These are phyloP conservation scores for Fusarium sp. DNA, from an alignment of 2,329 filamentous ascomycete species.

Conservation along the genomic window DNA sequence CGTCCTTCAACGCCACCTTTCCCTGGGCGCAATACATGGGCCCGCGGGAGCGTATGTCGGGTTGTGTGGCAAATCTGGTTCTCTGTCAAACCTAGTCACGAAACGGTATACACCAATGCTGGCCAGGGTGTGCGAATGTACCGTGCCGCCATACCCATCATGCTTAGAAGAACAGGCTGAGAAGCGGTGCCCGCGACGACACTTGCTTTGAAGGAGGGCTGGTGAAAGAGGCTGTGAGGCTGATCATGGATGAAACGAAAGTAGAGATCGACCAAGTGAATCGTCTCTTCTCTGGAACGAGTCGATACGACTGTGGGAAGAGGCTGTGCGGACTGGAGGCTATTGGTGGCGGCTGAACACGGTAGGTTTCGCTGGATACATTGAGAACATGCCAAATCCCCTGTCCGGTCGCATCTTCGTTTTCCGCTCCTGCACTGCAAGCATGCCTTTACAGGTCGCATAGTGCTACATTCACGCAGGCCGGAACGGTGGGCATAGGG, in stretches of 20 bases:
- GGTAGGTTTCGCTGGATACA: conserved; percentile 28
- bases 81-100: neutral
- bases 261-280: conserved; percentile 33
- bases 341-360: conserved; percentile 10
- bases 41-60: conserved; percentile 28
- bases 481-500: neutral
- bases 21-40: conserved; percentile 28
- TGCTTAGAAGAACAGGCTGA: conserved; percentile 27
- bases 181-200: conserved; percentile 14
- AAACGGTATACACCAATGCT: neutral
- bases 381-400: conserved; percentile 14
- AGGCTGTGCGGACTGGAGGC: neutral
- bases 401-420: conserved; percentile 29
- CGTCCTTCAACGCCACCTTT: conserved; percentile 40
- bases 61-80: conserved; percentile 18
- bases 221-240: conserved; percentile 39
- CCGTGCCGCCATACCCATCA: conserved; percentile 39
- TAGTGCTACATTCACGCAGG: neutral
- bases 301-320: neutral
- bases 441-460: conserved; percentile 36
- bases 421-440: conserved; percentile 31
- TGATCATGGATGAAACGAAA: conserved; percentile 37
- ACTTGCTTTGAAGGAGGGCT: conserved; percentile 27
- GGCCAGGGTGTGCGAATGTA: neutral
- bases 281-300: neutral